These are phyloP conservation scores for Bromus sterilis DNA, from an alignment of 176 grass and related monocot genomes.

Conservation along the genomic window DNA sequence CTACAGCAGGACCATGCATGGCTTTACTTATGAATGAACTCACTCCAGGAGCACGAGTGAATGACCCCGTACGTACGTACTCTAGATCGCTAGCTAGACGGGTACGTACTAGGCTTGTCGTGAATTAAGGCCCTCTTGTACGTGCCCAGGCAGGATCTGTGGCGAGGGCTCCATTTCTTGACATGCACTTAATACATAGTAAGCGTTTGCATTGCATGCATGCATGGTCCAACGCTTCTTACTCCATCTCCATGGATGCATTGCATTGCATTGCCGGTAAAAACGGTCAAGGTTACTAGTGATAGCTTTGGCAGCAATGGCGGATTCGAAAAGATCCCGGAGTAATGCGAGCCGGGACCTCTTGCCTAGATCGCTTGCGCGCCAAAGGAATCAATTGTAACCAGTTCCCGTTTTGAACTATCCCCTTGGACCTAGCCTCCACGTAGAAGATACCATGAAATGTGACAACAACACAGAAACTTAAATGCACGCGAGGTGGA, in stretches of 20 bases:
- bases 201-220: not conserved
- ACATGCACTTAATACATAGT: not conserved
- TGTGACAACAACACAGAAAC: not conserved
- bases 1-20: too few relatives aligned
- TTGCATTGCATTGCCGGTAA: not conserved
- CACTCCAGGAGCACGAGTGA: not conserved
- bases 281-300: not conserved
- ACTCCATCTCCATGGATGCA: not conserved
- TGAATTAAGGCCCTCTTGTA: not conserved
- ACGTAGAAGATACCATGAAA: not conserved
- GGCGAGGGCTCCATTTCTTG: not conserved
- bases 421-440: not conserved
- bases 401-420: not conserved
- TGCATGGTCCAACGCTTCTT: not conserved
- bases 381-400: too few relatives aligned
- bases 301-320: not conserved
- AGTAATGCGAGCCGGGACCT: not conserved
- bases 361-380: not conserved
- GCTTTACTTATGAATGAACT: not conserved
- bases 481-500: not conserved
- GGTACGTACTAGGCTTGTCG: not conserved
- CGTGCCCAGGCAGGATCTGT: too few relatives aligned
- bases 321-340: not conserved
- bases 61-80: too few relatives aligned
- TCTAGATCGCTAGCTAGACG: too few relatives aligned